Evolutionary conservation across 352 stramenopile species (phyloP), one percentile per base, ranked within the genome.

Genomic region (Phytopythium oedochilum): DNA sequence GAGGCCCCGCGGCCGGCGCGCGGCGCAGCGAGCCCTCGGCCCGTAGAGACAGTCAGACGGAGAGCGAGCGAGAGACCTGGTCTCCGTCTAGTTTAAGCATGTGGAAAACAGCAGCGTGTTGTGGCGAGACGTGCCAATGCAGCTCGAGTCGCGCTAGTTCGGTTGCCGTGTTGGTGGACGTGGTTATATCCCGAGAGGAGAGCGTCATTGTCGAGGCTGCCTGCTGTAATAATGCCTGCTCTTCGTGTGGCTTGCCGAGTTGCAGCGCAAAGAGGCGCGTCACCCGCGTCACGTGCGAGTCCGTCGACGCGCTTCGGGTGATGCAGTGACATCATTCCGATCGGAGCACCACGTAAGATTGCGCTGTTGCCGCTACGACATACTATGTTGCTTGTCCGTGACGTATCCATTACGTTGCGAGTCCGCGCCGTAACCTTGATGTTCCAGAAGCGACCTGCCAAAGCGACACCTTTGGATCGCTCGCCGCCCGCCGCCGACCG

Each of bases 231-330:
- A n/a, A n/a, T n/a, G n/a, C n/a, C n/a, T n/a, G n/a, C n/a, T n/a
- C n/a, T n/a, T n/a, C n/a, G n/a, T n/a, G n/a, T n/a, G n/a, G n/a
- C n/a, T n/a, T n/a, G n/a, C n/a, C n/a, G n/a, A n/a, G n/a, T n/a
- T n/a, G n/a, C n/a, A n/a, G n/a, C n/a, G n/a, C 20, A 45, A 45
- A 45, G 39, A 45, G 39, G 39, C 39, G 43, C 43, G 43, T 50
- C 43, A 31, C 43, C 14, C 1, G 39, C 39, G 39, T 45, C 39
- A 45, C 39, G n/a, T 18, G 18, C n/a, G 18, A 7, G 36, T 11
- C 7, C 36, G 18, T 43, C 39, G 39, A 35, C 43, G 17, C 43
- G 23, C 23, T 35, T 5, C 26, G 5, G 20, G 26, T 34, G 43
- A 50, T 17, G 23, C 39, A 35, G 26, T 50, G 43, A 50, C 43